Percentiles rank a stretch among this genome's conserved stretches.
These are phyloP conservation scores for Gigaspora rosea DNA, from an alignment of 192 early-diverging fungal species.

Conservation along the genomic window DNA sequence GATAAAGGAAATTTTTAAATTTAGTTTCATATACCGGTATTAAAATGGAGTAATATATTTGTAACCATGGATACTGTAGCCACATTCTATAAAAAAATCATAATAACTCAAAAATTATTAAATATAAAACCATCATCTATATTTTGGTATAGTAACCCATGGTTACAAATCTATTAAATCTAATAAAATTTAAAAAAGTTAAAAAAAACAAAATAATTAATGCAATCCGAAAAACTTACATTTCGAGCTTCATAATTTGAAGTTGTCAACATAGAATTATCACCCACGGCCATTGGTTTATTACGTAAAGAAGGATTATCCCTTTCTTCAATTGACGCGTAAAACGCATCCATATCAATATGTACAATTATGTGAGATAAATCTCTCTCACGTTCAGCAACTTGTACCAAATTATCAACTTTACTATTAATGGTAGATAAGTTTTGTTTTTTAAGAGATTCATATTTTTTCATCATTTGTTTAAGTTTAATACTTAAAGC, in stretches of 20 bases:
- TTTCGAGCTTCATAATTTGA: conserved; percentile 66
- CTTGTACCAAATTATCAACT: conserved; percentile 44
- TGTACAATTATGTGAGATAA: conserved; percentile 58
- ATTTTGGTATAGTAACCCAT: too few species aligned
- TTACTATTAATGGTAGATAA: conserved; percentile 38
- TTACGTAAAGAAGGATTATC: conserved; percentile 59
- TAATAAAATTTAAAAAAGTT: too few species aligned
- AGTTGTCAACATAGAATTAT: conserved; percentile 57
- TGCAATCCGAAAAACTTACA: not conserved
- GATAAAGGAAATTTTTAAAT: not conserved
- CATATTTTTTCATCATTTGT: conserved; percentile 41
- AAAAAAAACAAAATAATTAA: not conserved
- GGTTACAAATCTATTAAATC: too few species aligned
- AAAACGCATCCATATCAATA: conserved; percentile 78
- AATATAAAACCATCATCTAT: too few species aligned
- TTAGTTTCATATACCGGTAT: not conserved
- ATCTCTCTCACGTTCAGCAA: conserved; percentile 47
- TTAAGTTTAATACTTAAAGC: conserved; percentile 45
- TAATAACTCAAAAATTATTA: too few species aligned
- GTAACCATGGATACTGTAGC: too few species aligned
- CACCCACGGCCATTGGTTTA: conserved; percentile 67
- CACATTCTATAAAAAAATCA: too few species aligned
- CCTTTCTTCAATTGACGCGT: conserved; percentile 70
- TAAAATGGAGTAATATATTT: not conserved
- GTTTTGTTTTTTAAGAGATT: conserved; percentile 40